Conservation (phyloP, 2,329 filamentous ascomycete genomes). For the Curvularia verruculosa region DNA sequence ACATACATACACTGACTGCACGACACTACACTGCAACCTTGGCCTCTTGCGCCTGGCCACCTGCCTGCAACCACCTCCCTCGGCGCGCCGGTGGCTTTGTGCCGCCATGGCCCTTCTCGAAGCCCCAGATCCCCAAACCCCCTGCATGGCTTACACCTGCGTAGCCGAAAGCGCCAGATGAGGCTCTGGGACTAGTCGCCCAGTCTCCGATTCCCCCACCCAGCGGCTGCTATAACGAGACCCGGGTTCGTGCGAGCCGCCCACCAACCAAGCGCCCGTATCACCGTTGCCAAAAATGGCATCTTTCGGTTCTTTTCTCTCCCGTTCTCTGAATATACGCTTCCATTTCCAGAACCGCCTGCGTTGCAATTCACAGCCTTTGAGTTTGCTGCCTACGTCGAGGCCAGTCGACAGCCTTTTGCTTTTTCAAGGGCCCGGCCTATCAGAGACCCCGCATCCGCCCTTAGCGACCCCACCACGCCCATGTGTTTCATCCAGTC, state of each 20-base stretch:
- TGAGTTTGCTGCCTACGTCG: not conserved
- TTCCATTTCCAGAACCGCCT: not conserved
- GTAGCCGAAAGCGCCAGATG: conserved; percentile 32
- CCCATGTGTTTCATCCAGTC: conserved; percentile 5
- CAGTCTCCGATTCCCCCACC: too few species aligned
- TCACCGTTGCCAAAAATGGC: conserved; percentile 29
- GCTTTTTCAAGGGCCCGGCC: not conserved
- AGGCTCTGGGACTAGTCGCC: conserved; percentile 37
- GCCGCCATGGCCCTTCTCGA: too few species aligned
- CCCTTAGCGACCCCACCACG: not conserved
- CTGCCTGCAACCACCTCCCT: not conserved
- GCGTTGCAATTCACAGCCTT: not conserved
- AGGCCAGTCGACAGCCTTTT: not conserved
- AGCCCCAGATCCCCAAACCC: not conserved
- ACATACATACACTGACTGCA: too few species aligned
- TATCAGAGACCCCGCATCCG: not conserved
- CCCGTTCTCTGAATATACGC: conserved; percentile 11
- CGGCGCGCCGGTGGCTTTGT: too few species aligned
- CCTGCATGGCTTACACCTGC: not conserved
- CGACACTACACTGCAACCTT: too few species aligned
- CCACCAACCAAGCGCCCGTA: conserved; percentile 38
- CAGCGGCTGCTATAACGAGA: conserved; percentile 36
- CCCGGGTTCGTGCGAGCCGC: conserved; percentile 15
- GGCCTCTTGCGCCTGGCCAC: not conserved
- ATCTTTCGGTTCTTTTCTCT: conserved; percentile 17